Conservation (phyloP, 2,329 filamentous ascomycete genomes). For the Thermochaetoides dissita region DNA sequence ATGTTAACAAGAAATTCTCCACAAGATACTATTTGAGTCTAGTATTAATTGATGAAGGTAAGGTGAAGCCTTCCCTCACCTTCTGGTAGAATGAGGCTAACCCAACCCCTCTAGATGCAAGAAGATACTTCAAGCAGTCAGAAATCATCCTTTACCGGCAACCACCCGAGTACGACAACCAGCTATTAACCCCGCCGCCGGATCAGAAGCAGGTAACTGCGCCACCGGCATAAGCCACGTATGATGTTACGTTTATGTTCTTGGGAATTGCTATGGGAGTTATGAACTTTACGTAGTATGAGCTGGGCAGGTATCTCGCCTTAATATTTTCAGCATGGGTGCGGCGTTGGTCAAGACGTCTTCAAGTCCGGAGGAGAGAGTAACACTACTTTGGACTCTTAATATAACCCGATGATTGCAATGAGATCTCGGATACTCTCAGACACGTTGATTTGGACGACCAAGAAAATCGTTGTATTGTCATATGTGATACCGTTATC, state of each 20-base stretch:
- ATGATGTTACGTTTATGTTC: no score
- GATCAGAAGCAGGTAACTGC: slow-evolving; percentile 31
- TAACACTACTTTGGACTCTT: no score
- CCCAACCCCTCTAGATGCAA: slow-evolving; percentile 51
- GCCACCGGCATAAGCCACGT: slow-evolving; percentile 17
- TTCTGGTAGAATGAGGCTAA: neutral
- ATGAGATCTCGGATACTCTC: no score
- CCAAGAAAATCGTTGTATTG: no score
- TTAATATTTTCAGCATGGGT: slow-evolving; percentile 10
- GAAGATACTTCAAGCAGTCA: slow-evolving; percentile 97
- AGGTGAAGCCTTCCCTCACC: slow-evolving; percentile 15
- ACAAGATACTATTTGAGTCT: slow-evolving; percentile 94
- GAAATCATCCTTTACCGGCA: slow-evolving; percentile 96
- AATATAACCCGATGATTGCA: no score
- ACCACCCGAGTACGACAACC: slow-evolving; percentile 40
- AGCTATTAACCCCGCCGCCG: slow-evolving; percentile 27
- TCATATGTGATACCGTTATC: neutral
- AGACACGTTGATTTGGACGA: no score
- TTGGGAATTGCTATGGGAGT: slow-evolving; percentile 2
- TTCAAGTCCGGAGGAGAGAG: neutral
- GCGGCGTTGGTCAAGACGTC: slow-evolving; percentile 10
- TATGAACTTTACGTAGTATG: neutral
- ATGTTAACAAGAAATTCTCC: slow-evolving; percentile 99
- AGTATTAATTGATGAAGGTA: slow-evolving; percentile 89
- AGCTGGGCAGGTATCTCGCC: slow-evolving; percentile 2